Conservation (phyloP, 805 yeast species). For the Pichia heedii region DNA sequence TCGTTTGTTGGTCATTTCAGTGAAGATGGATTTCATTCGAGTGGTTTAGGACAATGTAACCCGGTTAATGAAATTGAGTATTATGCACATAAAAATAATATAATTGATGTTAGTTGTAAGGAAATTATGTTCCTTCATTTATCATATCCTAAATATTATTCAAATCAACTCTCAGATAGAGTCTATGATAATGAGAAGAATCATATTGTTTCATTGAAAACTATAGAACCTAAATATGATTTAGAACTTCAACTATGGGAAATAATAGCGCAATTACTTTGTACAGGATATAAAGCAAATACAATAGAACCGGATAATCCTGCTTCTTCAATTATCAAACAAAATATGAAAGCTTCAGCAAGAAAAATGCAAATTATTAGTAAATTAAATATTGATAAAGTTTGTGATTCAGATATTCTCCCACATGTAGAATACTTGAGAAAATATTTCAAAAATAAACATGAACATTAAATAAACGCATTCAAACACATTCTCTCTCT, state of each 20-base stretch:
- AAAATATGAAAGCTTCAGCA: slow-evolving; percentile 7
- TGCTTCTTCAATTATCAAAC: slow-evolving; percentile 13
- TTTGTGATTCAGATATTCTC: slow-evolving; percentile 26
- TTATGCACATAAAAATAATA: slow-evolving; percentile 9
- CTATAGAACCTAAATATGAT: slow-evolving; percentile 24
- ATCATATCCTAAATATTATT: slow-evolving; percentile 46
- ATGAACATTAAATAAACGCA: not conserved
- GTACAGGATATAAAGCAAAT: slow-evolving; percentile 17
- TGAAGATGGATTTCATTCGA: slow-evolving; percentile 26
- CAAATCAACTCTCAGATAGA: slow-evolving; percentile 14
- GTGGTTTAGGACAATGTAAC: slow-evolving; percentile 38
- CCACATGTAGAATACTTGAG: slow-evolving; percentile 30
- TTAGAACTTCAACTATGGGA: slow-evolving; percentile 35
- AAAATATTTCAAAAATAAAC: not conserved
- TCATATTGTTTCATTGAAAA: slow-evolving; percentile 28
- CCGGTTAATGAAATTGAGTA: slow-evolving; percentile 30
- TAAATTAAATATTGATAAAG: slow-evolving; percentile 17
- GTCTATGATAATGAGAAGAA: slow-evolving; percentile 6
- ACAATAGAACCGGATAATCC: slow-evolving; percentile 5
- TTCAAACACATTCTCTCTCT: not conserved
- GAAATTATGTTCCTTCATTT: slow-evolving; percentile 43
- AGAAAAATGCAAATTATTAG: slow-evolving; percentile 23
- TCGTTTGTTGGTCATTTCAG: slow-evolving; percentile 43
- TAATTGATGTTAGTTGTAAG: slow-evolving; percentile 11
- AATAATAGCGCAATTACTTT: slow-evolving; percentile 29